Base-by-base conservation (phyloP, 306 rosid genomes). In the Arachis hypogaea region DNA sequence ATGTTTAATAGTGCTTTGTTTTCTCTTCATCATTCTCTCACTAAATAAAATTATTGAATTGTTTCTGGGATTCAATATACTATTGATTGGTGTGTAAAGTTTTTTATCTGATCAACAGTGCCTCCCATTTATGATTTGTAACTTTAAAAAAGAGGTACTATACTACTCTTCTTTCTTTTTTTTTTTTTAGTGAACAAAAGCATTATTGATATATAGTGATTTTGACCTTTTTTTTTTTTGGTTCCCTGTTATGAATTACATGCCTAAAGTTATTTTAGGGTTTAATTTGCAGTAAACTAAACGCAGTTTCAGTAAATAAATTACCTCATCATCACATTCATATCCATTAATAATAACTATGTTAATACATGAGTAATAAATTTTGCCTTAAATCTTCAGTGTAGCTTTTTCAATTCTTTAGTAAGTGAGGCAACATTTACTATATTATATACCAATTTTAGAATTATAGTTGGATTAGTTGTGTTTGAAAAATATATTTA, bases 41-140 rank as follows among this genome's bases (percentile, higher is more conserved):
- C 69, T 49, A 61, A 62, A 55, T 50, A 41, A 73, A 33, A 33
- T 71, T 63, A 33, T 56, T 46, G 3, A 12, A 2, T 59, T 75
- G 63, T 57, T 69, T 79, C 63, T 56, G 52, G 58, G 77, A 78
- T 73, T 73, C 73, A 56, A 75, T 52, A 44, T 30, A 44, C 40
- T 11, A 55, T 54, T 73, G 50, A 30, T 30, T 75, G 79, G n/a
- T 29, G n/a, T 29, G 58, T 33, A 33, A 76, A 55, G 36, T 73
- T 66, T 79, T 72, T 66, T 76, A 76, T 83, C 78, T 44, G 45
- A 75, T 75, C 66, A 70, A 71, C 62, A 70, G 65, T 51, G 7
- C 66, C 58, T 29, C 14, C 55, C 55, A 22, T 43, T 33, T 63
- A 29, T 63, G 69, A 56, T 73, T 12, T n/a, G 18, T 50, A 78